phyloP scores from a whole-genome alignment of 2,329 filamentous ascomycete genomes.

The Penicillium sp. region DNA sequence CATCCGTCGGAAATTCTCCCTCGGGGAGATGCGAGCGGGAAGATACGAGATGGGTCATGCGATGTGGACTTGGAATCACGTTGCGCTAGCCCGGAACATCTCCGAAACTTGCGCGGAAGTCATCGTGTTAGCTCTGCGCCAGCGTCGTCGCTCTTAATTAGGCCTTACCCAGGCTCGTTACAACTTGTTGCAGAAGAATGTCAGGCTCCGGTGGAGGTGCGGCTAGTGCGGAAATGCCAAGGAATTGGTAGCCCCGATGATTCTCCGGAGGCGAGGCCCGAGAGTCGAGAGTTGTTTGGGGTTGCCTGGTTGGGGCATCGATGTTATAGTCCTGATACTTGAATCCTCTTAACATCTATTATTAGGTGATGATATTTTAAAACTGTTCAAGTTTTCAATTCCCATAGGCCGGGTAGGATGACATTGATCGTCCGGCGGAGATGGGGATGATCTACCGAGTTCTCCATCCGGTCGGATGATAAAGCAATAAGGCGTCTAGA shows the following conservation, averaged over 20 bases:
- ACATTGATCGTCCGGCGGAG: not conserved
- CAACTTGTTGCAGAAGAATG: not conserved
- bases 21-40: too few species aligned
- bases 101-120: not conserved
- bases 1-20: not conserved
- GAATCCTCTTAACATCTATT: not conserved
- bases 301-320: not conserved
- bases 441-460: not conserved
- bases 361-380: not conserved
- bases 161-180: not conserved
- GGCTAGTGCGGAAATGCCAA: too few species aligned
- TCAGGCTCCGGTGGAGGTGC: not conserved
- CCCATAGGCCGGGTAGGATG: too few species aligned
- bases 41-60: too few species aligned
- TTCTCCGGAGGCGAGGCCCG: not conserved
- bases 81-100: too few species aligned
- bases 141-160: not conserved
- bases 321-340: not conserved
- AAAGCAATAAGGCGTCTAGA: too few species aligned
- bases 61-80: not conserved
- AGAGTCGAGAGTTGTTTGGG: not conserved
- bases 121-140: not conserved
- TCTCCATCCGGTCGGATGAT: too few species aligned
- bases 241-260: not conserved
- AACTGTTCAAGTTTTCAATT: too few species aligned